Conservation (phyloP, 2,329 filamentous ascomycete genomes). For the Botryotinia globosa region DNA sequence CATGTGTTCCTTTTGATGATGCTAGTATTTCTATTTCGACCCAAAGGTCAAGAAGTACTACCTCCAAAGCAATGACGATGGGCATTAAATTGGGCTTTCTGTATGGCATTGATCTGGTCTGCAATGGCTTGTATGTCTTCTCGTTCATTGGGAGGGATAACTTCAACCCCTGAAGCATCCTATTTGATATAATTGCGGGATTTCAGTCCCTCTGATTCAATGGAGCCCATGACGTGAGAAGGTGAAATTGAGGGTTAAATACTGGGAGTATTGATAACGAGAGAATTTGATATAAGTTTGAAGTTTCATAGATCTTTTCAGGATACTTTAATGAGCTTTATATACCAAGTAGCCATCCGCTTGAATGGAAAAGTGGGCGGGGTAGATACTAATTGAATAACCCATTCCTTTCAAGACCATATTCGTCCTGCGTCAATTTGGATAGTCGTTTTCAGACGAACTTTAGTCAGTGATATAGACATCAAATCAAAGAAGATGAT, state of each 20-base stretch:
- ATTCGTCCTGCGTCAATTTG: not conserved
- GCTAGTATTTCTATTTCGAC: not conserved
- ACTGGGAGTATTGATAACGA: not conserved
- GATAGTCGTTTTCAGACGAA: not conserved
- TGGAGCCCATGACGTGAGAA: not conserved
- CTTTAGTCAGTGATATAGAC: too few relatives aligned
- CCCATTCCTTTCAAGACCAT: not conserved
- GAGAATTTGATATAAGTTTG: not conserved
- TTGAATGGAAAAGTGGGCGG: not conserved
- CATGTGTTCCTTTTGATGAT: conserved; percentile 41
- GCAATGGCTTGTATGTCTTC: conserved; percentile 47
- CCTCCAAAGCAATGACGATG: conserved; percentile 41
- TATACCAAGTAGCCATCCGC: not conserved
- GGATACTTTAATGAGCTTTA: not conserved
- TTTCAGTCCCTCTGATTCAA: conserved; percentile 11
- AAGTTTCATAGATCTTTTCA: not conserved
- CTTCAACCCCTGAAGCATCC: conserved; percentile 44
- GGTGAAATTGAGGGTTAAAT: not conserved
- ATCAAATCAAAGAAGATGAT: not conserved
- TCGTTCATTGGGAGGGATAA: conserved; percentile 41
- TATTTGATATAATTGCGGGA: conserved; percentile 42
- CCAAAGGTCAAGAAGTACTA: not conserved
- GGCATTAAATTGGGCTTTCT: conserved; percentile 45
- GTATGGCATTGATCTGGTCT: conserved; percentile 46
- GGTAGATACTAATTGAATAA: not conserved